Percentiles rank a stretch among this genome's conserved stretches.
Evolutionary conservation across 1,139 yeast genomes (phyloP).

Genomic region (Taphrina confusa): DNA sequence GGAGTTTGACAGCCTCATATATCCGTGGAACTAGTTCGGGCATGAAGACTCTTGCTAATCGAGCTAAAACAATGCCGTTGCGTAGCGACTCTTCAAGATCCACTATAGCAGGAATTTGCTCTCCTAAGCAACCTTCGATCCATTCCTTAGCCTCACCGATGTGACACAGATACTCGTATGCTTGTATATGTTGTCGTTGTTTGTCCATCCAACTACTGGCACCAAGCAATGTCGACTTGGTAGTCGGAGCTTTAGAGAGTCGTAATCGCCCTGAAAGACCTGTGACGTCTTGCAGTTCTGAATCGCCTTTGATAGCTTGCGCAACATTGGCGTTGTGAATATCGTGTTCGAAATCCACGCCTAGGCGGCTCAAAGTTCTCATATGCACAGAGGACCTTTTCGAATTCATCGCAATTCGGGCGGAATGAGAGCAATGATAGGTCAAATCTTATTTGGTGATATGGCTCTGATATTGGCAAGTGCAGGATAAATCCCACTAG

Average conservation of each 20-base stretch:
- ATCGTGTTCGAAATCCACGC: constrained; percentile 24
- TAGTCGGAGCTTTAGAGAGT: constrained; percentile 39
- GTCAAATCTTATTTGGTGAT: too few species aligned
- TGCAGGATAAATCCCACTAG: too few species aligned
- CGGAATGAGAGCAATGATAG: too few species aligned
- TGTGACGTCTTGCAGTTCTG: constrained; percentile 46
- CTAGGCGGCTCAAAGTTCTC: constrained; percentile 20
- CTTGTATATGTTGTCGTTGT: constrained; percentile 53
- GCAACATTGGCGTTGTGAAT: constrained; percentile 43
- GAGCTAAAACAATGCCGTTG: constrained; percentile 84
- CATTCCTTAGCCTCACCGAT: constrained; percentile 80
- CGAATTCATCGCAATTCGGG: too few species aligned
- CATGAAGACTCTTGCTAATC: constrained; percentile 68
- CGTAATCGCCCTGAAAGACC: constrained; percentile 41
- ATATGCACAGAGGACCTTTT: constrained; percentile 23
- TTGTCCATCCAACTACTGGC: constrained; percentile 51
- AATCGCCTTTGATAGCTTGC: constrained; percentile 44
- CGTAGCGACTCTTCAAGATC: constrained; percentile 66
- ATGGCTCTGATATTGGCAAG: too few species aligned
- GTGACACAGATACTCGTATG: constrained; percentile 85
- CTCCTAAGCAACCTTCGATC: constrained; percentile 63
- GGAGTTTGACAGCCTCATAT: constrained; percentile 63
- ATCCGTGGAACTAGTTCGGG: constrained; percentile 64
- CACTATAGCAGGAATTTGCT: constrained; percentile 55
- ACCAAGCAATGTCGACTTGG: constrained; percentile 37